Base-by-base conservation (phyloP, 495 filamentous ascomycete species). In the Xylaria venustula region DNA sequence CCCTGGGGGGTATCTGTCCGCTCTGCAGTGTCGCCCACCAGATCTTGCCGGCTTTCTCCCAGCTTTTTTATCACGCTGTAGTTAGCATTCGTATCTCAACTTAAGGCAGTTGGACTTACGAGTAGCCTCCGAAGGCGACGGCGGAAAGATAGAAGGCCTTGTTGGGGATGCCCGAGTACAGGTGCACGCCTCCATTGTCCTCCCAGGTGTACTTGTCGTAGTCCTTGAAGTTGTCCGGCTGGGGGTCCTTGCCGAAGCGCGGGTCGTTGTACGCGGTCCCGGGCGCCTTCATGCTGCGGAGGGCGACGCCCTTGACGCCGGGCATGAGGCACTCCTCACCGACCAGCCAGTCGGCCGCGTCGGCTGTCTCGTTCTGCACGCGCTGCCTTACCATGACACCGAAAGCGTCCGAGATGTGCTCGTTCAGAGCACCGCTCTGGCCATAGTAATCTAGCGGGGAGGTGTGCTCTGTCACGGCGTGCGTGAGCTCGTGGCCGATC, bases 161-260 rank as follows among this genome's bases (percentile, higher is more conserved):
- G 69, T 83, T 83, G 12, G 79, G 81, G 61, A 83, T 81, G 9
- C 80, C 81, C 32, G 81, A 83, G 68, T 77, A 80, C 36, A 78
- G 63, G 65, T 83, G 81, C 11, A 83, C 81, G 28, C 80, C 80
- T 8, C 79, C 75, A 50, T 77, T 73, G 65, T 83, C 79, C 0
- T 78, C 66, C 19, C 26, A 15, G 3, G 65, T 74, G 32, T 32
- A 28, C 51, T 68, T 62, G 66, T n/a, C n/a, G n/a, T 71, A 78
- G 25, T 75, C 64, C 42, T 68, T 72, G 71, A 77, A 74, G 54
- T 72, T 64, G 58, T 55, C 73, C 2, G 76, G 75, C 60, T 82
- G 76, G 12, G 70, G 75, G 63, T 82, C 79, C 61, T 78, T 78
- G 54, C 79, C 79, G 60, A 80, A 74, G 17, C 73, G 73, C 2